phyloP scores from a whole-genome alignment of 768 basidiomycete species.

The Termitomyces sp. region DNA sequence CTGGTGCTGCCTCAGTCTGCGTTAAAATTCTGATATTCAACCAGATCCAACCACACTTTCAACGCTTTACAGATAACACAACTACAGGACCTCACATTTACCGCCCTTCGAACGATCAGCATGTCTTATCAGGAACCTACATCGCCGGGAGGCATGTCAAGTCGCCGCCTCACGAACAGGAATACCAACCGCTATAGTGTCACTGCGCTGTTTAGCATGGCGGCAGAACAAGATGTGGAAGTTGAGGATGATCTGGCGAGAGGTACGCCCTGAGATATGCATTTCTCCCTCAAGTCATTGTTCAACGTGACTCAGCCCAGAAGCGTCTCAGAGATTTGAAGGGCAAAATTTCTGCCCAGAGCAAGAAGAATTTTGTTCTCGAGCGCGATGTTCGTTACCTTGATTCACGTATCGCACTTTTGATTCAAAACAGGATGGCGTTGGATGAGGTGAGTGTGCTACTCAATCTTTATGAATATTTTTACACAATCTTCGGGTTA shows the following conservation, averaged over 20 bases:
- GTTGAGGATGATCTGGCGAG: conserved; percentile 95
- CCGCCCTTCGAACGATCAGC: conserved; percentile 27
- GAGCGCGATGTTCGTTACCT: conserved; percentile 98
- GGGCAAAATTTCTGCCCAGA: conserved; percentile 94
- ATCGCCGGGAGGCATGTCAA: conserved; percentile 63
- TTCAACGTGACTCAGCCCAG: conserved; percentile 59
- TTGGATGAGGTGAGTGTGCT: conserved; percentile 76
- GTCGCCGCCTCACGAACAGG: conserved; percentile 80
- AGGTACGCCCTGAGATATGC: conserved; percentile 49
- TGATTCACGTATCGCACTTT: conserved; percentile 92
- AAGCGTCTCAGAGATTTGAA: conserved; percentile 96
- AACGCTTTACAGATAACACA: conserved; percentile 14
- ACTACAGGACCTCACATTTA: conserved; percentile 15
- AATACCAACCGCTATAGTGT: conserved; percentile 97
- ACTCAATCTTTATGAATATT: conserved; percentile 5
- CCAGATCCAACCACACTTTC: conserved; percentile 7
- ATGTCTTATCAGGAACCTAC: conserved; percentile 65
- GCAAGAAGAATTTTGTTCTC: conserved; percentile 99
- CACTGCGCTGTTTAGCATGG: conserved; percentile 94
- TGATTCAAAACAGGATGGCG: conserved; percentile 98
- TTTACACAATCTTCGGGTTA: conserved; percentile 25
- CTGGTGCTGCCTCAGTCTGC: conserved; percentile 39
- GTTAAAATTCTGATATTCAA: conserved; percentile 8
- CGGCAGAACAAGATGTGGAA: conserved; percentile 97
- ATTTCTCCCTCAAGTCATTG: background rate